Evolutionary conservation across 1,139 yeast genomes (phyloP), one percentile per base, ranked within the genome.

Genomic region (Kodamaea arcana): DNA sequence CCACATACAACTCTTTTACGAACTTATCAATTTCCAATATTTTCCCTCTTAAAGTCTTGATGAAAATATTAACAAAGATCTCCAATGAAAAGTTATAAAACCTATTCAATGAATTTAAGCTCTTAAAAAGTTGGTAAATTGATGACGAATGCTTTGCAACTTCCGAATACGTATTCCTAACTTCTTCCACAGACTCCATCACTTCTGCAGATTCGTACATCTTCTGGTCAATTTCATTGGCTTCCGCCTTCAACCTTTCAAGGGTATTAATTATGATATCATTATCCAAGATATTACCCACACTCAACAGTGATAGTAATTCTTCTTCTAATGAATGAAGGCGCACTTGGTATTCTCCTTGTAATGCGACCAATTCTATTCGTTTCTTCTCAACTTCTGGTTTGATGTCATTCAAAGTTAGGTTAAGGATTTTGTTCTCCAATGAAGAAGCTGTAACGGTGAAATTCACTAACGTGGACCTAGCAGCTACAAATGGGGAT

Each of bases 341-440:
- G 20, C 69, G 73, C 1, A 69, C 66, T 37, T 69, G 72, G 48
- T 80, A 83, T 37, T 79, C 82, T 8, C 82, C 74, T 45, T 79
- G 80, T n/a, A 79, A 54, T 24, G 64, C 62, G 12, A 74, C 56
- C 37, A 83, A 54, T 25, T 75, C 79, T 1, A 62, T 47, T 36
- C 92, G 67, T 50, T 79, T 71, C 11, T 52, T 50, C 41, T 84
- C 90, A 12, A 85, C 57, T 10, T 81, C 92, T 0, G 97, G 95
- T 20, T 74, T 65, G 39, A 77, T 75, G 6, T 62, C 58, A 29
- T 62, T 58, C 30, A 90, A 60, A 0, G 86, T 67, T 36, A 73
- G 59, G 44, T 82, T 77, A 35, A 86, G 60, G 0, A 85, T 68
- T 44, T 81, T 82, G 25, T 72, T 69, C 40, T 82, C 81, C 37